Percentiles rank a stretch among this genome's conserved stretches.
phyloP scores from a whole-genome alignment of 257 asterid species.

The Datura wrightii region DNA sequence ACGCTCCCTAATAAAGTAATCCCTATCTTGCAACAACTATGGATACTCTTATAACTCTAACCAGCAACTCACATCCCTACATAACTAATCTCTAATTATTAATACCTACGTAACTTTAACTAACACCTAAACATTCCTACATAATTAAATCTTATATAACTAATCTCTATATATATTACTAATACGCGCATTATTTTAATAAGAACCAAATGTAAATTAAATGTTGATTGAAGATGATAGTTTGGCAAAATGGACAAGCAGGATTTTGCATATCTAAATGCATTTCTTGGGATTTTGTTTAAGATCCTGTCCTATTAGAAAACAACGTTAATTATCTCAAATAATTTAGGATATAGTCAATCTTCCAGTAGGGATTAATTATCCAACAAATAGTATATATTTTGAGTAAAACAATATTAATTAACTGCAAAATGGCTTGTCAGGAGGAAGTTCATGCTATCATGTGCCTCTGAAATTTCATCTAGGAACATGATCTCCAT shows the following conservation, averaged over 20 bases:
- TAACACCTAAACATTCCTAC: too few species aligned
- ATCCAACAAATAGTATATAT: background rate
- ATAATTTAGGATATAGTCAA: background rate
- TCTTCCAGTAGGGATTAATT: background rate
- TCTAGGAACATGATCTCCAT: background rate
- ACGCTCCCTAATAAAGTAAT: too few species aligned
- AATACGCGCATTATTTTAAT: too few species aligned
- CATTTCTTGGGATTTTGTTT: background rate
- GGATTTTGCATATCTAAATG: background rate
- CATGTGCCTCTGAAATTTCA: constrained; percentile 25
- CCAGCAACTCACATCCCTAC: too few species aligned
- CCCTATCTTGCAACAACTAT: too few species aligned
- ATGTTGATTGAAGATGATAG: too few species aligned
- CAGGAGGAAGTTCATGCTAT: constrained; percentile 13
- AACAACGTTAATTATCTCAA: background rate
- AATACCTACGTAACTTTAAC: too few species aligned
- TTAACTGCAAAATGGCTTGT: background rate
- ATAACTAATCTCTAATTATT: too few species aligned
- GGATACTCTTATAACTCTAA: too few species aligned
- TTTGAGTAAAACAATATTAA: background rate
- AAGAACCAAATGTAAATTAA: too few species aligned
- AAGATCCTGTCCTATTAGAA: background rate
- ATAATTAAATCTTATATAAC: too few species aligned
- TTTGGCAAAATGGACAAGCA: background rate
- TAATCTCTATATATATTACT: too few species aligned